phyloP scores from a whole-genome alignment of 2,329 filamentous ascomycete species.

The Aschersonia sp. region DNA sequence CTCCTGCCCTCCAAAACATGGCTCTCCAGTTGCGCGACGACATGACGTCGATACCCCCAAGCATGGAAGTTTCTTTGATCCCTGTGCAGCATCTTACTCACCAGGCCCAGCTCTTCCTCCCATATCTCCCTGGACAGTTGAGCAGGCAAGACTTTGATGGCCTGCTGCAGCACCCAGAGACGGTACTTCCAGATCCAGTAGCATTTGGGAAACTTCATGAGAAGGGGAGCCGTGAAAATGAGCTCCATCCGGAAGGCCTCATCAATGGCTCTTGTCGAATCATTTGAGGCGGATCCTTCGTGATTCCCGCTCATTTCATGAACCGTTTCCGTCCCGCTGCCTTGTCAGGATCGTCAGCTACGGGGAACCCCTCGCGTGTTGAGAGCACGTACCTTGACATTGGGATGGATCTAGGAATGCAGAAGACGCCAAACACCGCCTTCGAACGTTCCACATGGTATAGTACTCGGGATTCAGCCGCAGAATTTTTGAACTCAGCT shows the following conservation, averaged over 20 bases:
- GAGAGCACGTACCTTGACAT: not conserved
- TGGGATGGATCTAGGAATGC: not conserved
- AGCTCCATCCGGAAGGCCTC: conserved; percentile 56
- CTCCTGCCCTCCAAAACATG: conserved; percentile 34
- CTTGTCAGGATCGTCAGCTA: not conserved
- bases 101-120: conserved; percentile 70
- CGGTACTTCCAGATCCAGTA: conserved; percentile 99
- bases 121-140: conserved; percentile 51
- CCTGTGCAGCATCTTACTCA: conserved; percentile 72
- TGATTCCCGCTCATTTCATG: not conserved
- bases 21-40: conserved; percentile 64
- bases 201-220: conserved; percentile 83
- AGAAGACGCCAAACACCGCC: conserved; percentile 46
- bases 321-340: not conserved
- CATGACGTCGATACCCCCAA: conserved; percentile 76
- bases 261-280: conserved; percentile 1
- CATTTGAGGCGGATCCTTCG: no score
- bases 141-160: conserved; percentile 46
- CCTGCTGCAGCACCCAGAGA: conserved; percentile 66
- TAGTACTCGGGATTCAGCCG: conserved; percentile 77
- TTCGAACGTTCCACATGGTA: conserved; percentile 80
- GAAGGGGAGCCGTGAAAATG: conserved; percentile 66
- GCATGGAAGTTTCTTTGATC: conserved; percentile 93
- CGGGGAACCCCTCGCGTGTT: not conserved
- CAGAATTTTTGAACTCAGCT: conserved; percentile 45